These are phyloP conservation scores for Nyssa sinensis DNA, from an alignment of 148 eudicot genomes.

Conservation along the genomic window DNA sequence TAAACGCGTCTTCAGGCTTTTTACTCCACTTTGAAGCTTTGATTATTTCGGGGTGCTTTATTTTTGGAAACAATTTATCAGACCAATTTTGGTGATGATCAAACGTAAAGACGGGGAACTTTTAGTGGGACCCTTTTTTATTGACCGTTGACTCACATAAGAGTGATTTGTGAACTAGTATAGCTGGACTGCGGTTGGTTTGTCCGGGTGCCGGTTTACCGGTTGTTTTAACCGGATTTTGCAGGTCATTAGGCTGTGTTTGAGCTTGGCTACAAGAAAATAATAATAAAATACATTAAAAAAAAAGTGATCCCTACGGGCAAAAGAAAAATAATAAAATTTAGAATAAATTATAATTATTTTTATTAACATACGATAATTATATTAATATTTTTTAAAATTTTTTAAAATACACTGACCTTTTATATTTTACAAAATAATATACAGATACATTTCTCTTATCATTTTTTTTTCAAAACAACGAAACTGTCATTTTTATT, in stretches of 20 bases:
- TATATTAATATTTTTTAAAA: too few species aligned
- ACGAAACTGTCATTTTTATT: too few species aligned
- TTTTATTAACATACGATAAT: too few species aligned
- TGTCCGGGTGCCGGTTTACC: neutral
- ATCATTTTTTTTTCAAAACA: too few species aligned
- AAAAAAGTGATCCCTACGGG: too few species aligned
- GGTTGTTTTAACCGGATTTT: neutral
- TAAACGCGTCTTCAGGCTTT: conserved; percentile 8
- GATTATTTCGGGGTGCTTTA: neutral
- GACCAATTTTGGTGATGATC: neutral
- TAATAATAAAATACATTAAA: too few species aligned
- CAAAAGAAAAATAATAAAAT: too few species aligned
- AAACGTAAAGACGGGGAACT: neutral
- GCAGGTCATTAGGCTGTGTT: neutral
- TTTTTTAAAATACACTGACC: too few species aligned
- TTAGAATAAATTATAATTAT: too few species aligned
- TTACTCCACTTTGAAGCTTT: neutral
- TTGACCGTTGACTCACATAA: neutral
- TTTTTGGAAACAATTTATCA: neutral
- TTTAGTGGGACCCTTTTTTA: neutral
- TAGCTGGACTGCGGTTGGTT: neutral
- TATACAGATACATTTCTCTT: too few species aligned
- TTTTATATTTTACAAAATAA: too few species aligned
- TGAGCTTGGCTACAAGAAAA: too few species aligned
- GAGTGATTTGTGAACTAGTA: neutral